Percentiles rank a stretch among this genome's conserved stretches.
Conservation (phyloP, 2,329 filamentous ascomycete species). For the Fusarium sp. region DNA sequence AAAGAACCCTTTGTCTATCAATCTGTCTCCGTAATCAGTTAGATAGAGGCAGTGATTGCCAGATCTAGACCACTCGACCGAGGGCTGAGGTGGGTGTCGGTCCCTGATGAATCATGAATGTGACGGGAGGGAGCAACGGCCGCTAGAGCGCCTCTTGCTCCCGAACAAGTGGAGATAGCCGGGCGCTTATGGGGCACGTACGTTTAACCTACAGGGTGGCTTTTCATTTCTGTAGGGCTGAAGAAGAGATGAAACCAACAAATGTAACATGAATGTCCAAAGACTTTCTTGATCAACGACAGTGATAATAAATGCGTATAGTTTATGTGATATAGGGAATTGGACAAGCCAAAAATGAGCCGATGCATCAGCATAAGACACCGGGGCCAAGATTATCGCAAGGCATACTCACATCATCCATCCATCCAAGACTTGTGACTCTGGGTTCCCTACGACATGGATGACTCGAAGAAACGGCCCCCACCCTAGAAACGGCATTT, state of each 20-base stretch:
- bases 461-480: conserved; percentile 10
- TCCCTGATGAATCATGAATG: not conserved
- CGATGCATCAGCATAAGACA: not conserved
- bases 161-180: not conserved
- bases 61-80: not conserved
- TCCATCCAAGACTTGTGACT: not conserved
- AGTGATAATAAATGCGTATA: not conserved
- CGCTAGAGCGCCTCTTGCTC: not conserved
- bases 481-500: conserved; percentile 6
- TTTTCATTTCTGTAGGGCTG: conserved; percentile 19
- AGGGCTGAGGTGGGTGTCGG: not conserved
- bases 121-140: not conserved
- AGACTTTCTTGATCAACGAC: not conserved
- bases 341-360: not conserved
- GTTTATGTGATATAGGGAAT: not conserved
- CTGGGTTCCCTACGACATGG: not conserved
- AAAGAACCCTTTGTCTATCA: not conserved
- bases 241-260: not conserved
- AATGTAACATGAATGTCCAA: not conserved
- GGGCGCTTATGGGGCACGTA: conserved; percentile 3
- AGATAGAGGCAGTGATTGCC: not conserved
- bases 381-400: not conserved
- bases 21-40: not conserved
- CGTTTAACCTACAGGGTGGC: not conserved
- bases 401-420: conserved; percentile 9